phyloP scores from a whole-genome alignment of 768 basidiomycete genomes.

The Boletus rubroflammeus region DNA sequence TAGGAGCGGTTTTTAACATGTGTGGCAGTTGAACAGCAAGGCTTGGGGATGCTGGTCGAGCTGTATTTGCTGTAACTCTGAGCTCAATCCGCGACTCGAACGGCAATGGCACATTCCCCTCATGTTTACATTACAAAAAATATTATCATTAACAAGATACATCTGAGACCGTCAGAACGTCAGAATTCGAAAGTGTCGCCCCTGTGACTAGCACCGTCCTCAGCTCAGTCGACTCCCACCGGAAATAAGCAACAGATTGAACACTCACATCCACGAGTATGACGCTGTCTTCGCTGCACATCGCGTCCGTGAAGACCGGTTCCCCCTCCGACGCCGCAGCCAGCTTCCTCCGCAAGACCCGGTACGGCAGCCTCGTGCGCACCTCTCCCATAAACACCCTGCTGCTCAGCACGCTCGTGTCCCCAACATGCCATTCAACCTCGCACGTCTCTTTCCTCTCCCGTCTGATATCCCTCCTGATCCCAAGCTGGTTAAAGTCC shows the following conservation, averaged over 20 bases:
- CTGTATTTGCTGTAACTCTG: slow-evolving; percentile 25
- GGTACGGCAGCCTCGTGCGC: slow-evolving; percentile 46
- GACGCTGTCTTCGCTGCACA: slow-evolving; percentile 58
- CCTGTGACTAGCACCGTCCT: slow-evolving; percentile 13
- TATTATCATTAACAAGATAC: no score
- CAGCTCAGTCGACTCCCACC: background rate
- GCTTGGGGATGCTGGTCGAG: slow-evolving; percentile 9
- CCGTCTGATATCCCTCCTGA: slow-evolving; percentile 26
- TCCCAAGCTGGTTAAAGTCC: slow-evolving; percentile 49
- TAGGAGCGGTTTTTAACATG: slow-evolving; percentile 25
- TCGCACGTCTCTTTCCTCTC: slow-evolving; percentile 5
- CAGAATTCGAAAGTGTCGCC: slow-evolving; percentile 28
- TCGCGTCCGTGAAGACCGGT: slow-evolving; percentile 28
- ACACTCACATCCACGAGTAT: slow-evolving; percentile 46
- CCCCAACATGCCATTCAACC: slow-evolving; percentile 23
- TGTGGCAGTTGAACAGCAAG: slow-evolving; percentile 11
- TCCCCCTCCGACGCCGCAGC: slow-evolving; percentile 6
- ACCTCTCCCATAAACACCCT: slow-evolving; percentile 41
- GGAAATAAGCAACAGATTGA: background rate
- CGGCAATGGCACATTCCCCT: slow-evolving; percentile 20
- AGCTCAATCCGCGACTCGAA: slow-evolving; percentile 27
- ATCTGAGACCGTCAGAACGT: slow-evolving; percentile 31
- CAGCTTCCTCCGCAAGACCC: slow-evolving; percentile 30
- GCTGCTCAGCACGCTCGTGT: slow-evolving; percentile 26
- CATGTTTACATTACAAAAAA: background rate